Evolutionary conservation across 176 grass and related monocot genomes (phyloP), one percentile per base, ranked within the genome.

Genomic region (Pontederia paniculata): DNA sequence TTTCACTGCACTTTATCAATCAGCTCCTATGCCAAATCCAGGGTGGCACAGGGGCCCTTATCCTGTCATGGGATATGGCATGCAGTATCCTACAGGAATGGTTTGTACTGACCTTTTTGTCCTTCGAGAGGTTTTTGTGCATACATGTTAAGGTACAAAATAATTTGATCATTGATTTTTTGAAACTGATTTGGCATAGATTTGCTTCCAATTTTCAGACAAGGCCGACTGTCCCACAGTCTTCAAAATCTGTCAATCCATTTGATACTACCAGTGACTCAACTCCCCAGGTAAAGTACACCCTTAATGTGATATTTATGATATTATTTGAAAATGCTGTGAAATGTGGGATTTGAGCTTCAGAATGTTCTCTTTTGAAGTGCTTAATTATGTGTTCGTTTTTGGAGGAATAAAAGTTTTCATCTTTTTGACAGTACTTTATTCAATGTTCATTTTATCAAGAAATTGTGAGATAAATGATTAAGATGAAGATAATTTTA

Each of bases 1-100:
- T 66, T 98, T 98, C 71, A 72, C 83, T 52, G 83, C 86, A 45
- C 73, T 98, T 17, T 98, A 91, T 81, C 63, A 77, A 59, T 37
- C 74, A 56, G 62, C 80, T 73, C 41, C 80, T 75, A 55, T 67
- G 79, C 49, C 77, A 72, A 70, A 83, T 74, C 77, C 60, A 66
- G 70, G 71, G 45, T 98, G 77, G 83, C 86, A 80, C 63, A 76
- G 83, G 76, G 77, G 83, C 49, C 72, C 79, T 16, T 83, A 84
- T 4, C 77, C 60, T 75, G 79, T 79, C 72, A 97, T 90, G 83
- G 93, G 93, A 54, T 88, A 90, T 60, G 42, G 44, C 45, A 88
- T 91, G 80, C 86, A 84, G 54, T 88, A 98, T 77, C 86, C 77
- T 58, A 44, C 69, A 74, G 65, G 68, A 79, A 70, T 77, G 86